Percentiles rank a stretch among this genome's conserved stretches.
Conservation (phyloP, 306 rosid species). For the Mucuna pruriens region DNA sequence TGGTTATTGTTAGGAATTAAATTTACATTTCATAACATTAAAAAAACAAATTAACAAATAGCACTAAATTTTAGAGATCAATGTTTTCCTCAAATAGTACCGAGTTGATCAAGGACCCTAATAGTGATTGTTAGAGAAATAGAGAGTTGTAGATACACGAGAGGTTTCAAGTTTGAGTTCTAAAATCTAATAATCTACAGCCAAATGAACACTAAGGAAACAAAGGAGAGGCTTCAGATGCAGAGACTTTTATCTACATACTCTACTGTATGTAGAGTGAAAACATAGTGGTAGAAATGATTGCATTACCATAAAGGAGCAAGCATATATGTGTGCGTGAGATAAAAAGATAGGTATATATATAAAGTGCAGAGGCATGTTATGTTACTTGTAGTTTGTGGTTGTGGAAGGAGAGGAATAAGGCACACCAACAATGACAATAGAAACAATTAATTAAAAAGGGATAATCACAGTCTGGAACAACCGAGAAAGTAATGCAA, state of each 20-base stretch:
- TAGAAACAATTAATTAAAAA: not conserved
- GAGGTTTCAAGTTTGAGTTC: not conserved
- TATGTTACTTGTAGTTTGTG: not conserved
- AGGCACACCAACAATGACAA: not conserved
- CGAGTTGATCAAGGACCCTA: not conserved
- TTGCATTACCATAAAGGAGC: constrained; percentile 14
- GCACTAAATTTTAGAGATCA: not conserved
- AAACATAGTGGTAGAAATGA: constrained; percentile 35
- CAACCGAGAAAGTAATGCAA: constrained; percentile 16
- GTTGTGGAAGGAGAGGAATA: not conserved
- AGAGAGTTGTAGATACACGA: not conserved
- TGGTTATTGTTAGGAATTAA: not conserved
- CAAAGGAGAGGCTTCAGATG: not conserved
- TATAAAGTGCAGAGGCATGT: not conserved
- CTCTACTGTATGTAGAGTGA: not conserved
- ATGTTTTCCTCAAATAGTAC: not conserved
- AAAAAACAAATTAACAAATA: not conserved
- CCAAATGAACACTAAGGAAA: not conserved
- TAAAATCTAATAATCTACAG: not conserved
- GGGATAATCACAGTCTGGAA: not conserved
- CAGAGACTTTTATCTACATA: constrained; percentile 1
- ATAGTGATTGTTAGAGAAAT: not conserved
- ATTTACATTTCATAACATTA: not conserved
- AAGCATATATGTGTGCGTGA: not conserved
- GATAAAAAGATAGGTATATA: not conserved